Evolutionary conservation across 768 basidiomycete genomes (phyloP).

Genomic region (Harrya chromipes): DNA sequence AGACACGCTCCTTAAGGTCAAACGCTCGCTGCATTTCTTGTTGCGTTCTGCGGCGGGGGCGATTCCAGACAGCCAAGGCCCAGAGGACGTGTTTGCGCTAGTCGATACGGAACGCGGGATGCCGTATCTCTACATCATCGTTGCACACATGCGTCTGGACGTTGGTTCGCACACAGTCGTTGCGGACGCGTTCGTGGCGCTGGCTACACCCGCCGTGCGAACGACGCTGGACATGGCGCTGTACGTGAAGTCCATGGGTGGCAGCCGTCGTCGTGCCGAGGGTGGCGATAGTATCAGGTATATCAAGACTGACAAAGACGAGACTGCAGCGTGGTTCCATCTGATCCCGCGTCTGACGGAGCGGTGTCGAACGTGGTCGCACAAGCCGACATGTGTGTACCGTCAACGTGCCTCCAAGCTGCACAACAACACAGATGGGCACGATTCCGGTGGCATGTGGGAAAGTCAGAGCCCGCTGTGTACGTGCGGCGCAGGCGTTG

Average conservation of each 20-base stretch:
- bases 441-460: constrained; percentile 31
- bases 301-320: constrained; percentile 13
- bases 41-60: constrained; percentile 18
- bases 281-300: constrained; percentile 7
- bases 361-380: constrained; percentile 52
- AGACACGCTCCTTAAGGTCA: constrained; percentile 29
- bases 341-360: constrained; percentile 52
- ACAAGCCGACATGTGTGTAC: constrained; percentile 38
- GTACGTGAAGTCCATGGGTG: neutral
- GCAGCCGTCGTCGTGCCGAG: neutral
- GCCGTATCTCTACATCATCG: constrained; percentile 41
- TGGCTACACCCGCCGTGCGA: constrained; percentile 18
- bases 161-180: constrained; percentile 41
- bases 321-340: constrained; percentile 43
- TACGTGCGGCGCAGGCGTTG: constrained; percentile 12
- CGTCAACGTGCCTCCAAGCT: constrained; percentile 17
- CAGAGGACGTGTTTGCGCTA: constrained; percentile 15
- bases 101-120: constrained; percentile 7
- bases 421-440: too few species aligned
- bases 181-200: constrained; percentile 46
- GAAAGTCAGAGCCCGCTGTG: constrained; percentile 9
- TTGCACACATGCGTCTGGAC: constrained; percentile 46
- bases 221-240: neutral
- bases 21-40: constrained; percentile 29
- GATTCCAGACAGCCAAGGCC: neutral